phyloP scores from a whole-genome alignment of 345 rosid genomes.

The Odontarrhena argentea region DNA sequence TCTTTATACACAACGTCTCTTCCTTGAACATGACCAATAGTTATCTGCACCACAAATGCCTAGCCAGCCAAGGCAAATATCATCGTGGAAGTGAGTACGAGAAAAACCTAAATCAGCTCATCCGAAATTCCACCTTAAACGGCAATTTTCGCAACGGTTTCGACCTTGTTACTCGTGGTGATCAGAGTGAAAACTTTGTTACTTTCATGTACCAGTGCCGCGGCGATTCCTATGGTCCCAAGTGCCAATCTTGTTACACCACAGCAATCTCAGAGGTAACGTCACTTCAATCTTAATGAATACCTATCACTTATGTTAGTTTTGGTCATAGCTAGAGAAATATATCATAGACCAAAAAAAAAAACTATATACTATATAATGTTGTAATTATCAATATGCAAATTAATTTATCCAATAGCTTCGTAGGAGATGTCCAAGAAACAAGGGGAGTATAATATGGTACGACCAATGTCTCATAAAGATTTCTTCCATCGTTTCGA shows the following conservation, averaged over 20 bases:
- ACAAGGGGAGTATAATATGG: conserved; percentile 48
- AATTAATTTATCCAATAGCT: not conserved
- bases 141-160: conserved; percentile 37
- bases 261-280: conserved; percentile 40
- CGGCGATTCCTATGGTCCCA: conserved; percentile 49
- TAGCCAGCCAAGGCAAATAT: conserved; percentile 15
- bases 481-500: conserved; percentile 43
- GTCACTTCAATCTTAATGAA: not conserved
- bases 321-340: too few relatives aligned
- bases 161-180: conserved; percentile 23
- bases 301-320: not conserved
- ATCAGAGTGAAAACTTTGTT: conserved; percentile 30
- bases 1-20: conserved; percentile 6
- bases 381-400: not conserved
- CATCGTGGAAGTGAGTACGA: conserved; percentile 22
- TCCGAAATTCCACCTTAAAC: not conserved
- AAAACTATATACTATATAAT: too few relatives aligned
- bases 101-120: not conserved
- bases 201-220: conserved; percentile 52
- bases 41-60: conserved; percentile 29
- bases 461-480: conserved; percentile 57
- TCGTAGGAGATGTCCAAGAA: conserved; percentile 42
- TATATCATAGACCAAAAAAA: too few relatives aligned
- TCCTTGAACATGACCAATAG: conserved; percentile 27
- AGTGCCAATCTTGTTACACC: conserved; percentile 50